Percentiles rank a stretch among this genome's conserved stretches.
These are phyloP conservation scores for Chlorella sp. DNA, from an alignment of 139 green algal genomes.

Conservation along the genomic window DNA sequence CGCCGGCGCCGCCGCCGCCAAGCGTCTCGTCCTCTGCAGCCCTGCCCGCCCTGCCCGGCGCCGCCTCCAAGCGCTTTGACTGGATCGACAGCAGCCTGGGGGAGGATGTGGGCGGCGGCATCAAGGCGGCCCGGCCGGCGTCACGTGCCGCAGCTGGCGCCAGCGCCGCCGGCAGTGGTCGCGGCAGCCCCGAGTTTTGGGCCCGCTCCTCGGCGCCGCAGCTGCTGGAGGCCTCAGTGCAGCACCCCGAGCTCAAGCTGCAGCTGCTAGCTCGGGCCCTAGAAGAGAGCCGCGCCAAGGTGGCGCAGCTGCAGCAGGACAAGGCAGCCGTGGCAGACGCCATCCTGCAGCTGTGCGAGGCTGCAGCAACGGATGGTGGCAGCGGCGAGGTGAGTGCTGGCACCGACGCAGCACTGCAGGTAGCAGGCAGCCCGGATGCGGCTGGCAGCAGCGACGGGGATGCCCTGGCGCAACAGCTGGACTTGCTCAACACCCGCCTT, in stretches of 20 bases:
- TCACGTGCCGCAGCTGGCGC: not conserved
- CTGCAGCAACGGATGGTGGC: not conserved
- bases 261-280: constrained; percentile 20
- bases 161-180: not conserved
- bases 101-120: not conserved
- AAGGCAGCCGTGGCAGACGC: not conserved
- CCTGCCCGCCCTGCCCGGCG: not conserved
- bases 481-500: constrained; percentile 17
- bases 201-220: not conserved
- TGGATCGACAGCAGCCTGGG: not conserved
- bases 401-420: not conserved
- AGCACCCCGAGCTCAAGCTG: constrained; percentile 14
- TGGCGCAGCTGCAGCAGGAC: not conserved
- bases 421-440: not conserved
- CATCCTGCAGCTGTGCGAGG: not conserved
- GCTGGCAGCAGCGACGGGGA: not conserved
- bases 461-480: not conserved
- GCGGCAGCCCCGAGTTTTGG: not conserved
- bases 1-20: no score
- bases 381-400: not conserved
- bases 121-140: not conserved
- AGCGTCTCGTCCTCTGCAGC: no score
- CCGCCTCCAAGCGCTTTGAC: not conserved
- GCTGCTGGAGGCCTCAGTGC: not conserved
- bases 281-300: constrained; percentile 13